Evolutionary conservation across 257 asterid genomes (phyloP), one percentile per base, ranked within the genome.

Genomic region (Salvia hispanica): DNA sequence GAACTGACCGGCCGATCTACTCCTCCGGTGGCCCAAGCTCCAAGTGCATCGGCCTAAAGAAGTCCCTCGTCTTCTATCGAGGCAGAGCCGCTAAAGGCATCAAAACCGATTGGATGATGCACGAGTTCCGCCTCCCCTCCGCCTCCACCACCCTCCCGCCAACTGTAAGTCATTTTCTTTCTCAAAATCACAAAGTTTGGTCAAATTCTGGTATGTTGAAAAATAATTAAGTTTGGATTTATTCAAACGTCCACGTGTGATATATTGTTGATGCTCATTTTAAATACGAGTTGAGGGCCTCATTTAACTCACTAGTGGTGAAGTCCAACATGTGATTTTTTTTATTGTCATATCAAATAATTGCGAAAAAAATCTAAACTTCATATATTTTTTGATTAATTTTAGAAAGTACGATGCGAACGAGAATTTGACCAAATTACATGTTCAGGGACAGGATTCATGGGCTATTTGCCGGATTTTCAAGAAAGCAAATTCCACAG

Each of bases 71-170:
- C 12, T 88, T 88, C 79, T 88, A 88, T 81, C 67, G 87, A 64
- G 95, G 95, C 72, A 70, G 95, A 71, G 95, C 95, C 33, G 95
- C 92, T 4, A 88, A 84, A 69, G 92, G 95, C 71, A 58, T 81
- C 0, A 88, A 88, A 71, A 88, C 95, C 6, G 95, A 88, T 52
- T 88, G 95, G 95, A 88, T 88, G 95, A 88, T 88, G 95, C 95
- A 88, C 37, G 95, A 88, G 64, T 88, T 88, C 70, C 84, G 92
- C 25, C 87, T 88, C 16, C 93, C 95, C 58, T 62, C 87, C 0
- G 13, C 71, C 58, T 31, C 82, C 2, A 84, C 78, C 4, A 74
- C 21, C 72, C 43, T 85, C 52, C 85, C 91, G 5, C 66, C 81
- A 61, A 74, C 72, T 34, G 95, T 85, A 72, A 82, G 31, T 25